Evolutionary conservation across 116 monocot genomes (phyloP).

Genomic region (Phalaenopsis hybrid): DNA sequence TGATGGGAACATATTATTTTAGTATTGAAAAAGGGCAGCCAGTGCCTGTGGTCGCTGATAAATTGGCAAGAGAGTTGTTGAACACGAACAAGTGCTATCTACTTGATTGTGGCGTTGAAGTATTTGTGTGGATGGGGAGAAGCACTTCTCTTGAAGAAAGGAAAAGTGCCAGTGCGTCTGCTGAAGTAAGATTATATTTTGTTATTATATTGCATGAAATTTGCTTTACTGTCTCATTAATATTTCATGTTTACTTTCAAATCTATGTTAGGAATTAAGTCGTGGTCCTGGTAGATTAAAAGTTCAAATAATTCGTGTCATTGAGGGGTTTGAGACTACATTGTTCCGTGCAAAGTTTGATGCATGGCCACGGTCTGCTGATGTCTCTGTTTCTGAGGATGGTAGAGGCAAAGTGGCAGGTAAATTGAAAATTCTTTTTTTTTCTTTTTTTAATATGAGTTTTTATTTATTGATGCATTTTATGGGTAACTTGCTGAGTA

Average conservation of each 20-base stretch:
- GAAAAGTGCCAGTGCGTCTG: constrained; percentile 54
- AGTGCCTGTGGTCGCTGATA: constrained; percentile 26
- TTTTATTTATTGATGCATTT: constrained; percentile 1
- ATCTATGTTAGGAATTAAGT: constrained; percentile 29
- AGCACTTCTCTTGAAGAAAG: constrained; percentile 44
- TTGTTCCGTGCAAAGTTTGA: constrained; percentile 71
- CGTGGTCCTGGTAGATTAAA: constrained; percentile 20
- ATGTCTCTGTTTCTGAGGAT: constrained; percentile 75
- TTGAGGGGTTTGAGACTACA: constrained; percentile 60
- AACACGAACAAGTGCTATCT: constrained; percentile 56
- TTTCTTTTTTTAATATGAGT: neutral
- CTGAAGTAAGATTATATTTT: constrained; percentile 36
- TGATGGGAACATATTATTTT: neutral
- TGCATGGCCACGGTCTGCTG: constrained; percentile 66
- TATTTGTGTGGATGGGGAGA: constrained; percentile 66
- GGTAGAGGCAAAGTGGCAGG: constrained; percentile 96
- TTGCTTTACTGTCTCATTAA: neutral
- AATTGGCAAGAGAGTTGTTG: constrained; percentile 46
- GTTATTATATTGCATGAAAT: neutral
- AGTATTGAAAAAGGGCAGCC: constrained; percentile 56
- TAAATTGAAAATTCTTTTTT: constrained; percentile 13
- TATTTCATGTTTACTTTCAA: constrained; percentile 8
- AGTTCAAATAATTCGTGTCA: constrained; percentile 36
- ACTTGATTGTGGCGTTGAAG: constrained; percentile 47
- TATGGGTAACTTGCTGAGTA: constrained; percentile 5